These are phyloP conservation scores for Diaporthe sp. DNA, from an alignment of 2,329 filamentous ascomycete genomes.

Conservation along the genomic window DNA sequence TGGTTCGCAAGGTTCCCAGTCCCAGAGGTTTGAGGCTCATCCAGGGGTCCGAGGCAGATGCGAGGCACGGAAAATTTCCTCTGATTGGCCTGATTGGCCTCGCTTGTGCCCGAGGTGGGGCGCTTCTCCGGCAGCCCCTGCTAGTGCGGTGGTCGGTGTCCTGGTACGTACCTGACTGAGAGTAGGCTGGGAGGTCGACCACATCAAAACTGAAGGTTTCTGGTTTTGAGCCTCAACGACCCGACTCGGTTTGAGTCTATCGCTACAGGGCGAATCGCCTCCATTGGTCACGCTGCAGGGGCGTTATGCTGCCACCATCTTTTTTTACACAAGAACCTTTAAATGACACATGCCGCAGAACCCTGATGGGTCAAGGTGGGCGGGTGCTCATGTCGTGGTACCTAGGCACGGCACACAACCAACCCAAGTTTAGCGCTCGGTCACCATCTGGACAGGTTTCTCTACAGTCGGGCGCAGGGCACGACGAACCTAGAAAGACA, in stretches of 20 bases:
- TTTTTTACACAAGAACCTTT: background rate
- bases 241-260: background rate
- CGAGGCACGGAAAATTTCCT: background rate
- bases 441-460: background rate
- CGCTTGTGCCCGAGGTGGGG: conserved; percentile 3
- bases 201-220: background rate
- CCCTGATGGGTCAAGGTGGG: background rate
- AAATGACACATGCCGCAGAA: background rate
- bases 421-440: background rate
- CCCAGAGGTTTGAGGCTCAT: conserved; percentile 14
- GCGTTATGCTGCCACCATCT: background rate
- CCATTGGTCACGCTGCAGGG: background rate
- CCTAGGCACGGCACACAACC: background rate
- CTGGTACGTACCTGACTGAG: background rate
- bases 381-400: background rate
- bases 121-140: background rate
- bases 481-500: background rate
- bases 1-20: conserved; percentile 20
- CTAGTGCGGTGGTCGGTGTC: background rate
- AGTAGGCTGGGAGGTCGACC: too few relatives aligned
- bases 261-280: background rate
- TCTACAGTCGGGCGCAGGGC: background rate
- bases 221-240: background rate
- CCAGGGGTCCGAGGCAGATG: conserved; percentile 25
- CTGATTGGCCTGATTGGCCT: conserved; percentile 1